Conservation (phyloP, 768 basidiomycete genomes). For the Calocera viscosa region DNA sequence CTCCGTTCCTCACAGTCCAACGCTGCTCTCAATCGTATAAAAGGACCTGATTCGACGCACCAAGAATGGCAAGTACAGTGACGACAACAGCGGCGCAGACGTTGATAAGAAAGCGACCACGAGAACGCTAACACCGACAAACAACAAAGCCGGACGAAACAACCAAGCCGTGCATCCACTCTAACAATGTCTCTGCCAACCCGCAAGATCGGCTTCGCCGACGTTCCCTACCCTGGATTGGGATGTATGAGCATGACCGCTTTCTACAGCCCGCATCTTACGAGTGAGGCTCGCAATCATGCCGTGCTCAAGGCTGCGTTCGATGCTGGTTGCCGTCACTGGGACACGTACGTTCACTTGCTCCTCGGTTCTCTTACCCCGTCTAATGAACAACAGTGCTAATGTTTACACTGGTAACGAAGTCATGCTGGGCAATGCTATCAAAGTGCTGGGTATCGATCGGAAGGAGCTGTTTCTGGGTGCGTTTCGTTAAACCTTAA, state of each 20-base stretch:
- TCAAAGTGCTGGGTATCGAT: neutral
- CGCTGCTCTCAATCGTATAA: no score
- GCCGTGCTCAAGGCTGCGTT: neutral
- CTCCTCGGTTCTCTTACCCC: neutral
- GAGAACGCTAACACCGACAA: no score
- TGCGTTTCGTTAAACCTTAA: neutral
- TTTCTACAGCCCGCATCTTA: conserved; percentile 15
- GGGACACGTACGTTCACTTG: neutral
- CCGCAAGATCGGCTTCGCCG: conserved; percentile 35
- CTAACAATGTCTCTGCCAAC: conserved; percentile 23
- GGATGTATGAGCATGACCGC: conserved; percentile 42
- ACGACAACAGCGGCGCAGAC: no score
- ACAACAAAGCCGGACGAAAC: no score
- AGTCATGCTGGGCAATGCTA: neutral
- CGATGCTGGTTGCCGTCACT: neutral
- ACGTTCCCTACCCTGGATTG: conserved; percentile 45
- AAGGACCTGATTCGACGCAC: no score
- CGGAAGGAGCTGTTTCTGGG: neutral
- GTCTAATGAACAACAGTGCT: neutral
- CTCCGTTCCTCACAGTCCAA: no score
- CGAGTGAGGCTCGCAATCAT: conserved; percentile 46
- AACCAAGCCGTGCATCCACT: no score
- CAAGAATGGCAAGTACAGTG: no score
- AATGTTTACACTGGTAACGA: neutral
- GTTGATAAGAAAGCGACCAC: no score